These are phyloP conservation scores for Apiospora hydei DNA, from an alignment of 2,329 filamentous ascomycete species.

Conservation along the genomic window DNA sequence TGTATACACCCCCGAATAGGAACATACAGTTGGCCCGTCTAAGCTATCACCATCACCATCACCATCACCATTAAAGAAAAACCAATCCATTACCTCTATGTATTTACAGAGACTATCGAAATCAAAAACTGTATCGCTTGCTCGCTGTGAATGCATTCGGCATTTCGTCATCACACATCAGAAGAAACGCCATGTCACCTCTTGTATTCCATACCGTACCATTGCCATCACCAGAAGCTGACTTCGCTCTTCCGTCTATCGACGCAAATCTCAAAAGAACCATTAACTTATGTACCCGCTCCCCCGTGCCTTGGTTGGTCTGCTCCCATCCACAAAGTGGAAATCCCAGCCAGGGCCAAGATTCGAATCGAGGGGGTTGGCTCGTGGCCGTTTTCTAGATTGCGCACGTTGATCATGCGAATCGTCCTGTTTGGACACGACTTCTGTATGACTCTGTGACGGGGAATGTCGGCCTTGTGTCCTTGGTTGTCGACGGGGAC, in stretches of 20 bases:
- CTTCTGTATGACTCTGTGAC: not conserved
- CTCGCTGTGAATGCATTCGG: not conserved
- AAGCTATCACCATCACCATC: not conserved
- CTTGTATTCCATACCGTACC: not conserved
- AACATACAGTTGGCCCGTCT: not conserved
- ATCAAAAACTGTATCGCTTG: not conserved
- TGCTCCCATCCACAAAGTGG: not conserved
- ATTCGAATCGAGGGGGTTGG: constrained; percentile 13
- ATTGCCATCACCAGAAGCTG: not conserved
- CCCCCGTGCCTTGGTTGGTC: not conserved
- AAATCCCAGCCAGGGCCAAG: constrained; percentile 15
- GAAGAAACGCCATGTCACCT: not conserved
- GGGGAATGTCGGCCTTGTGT: not conserved
- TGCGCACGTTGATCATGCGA: not conserved
- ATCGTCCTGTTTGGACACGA: not conserved
- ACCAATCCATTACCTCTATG: not conserved
- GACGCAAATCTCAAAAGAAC: not conserved
- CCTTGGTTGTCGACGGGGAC: not conserved
- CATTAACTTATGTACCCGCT: not conserved
- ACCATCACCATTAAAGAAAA: not conserved
- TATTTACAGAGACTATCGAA: not conserved
- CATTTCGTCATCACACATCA: not conserved
- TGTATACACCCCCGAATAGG: not conserved
- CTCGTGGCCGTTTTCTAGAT: not conserved
- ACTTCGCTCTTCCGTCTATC: not conserved